These are phyloP conservation scores for Paramarasmius palmivorus DNA, from an alignment of 1,284 basidiomycete species.

Conservation along the genomic window DNA sequence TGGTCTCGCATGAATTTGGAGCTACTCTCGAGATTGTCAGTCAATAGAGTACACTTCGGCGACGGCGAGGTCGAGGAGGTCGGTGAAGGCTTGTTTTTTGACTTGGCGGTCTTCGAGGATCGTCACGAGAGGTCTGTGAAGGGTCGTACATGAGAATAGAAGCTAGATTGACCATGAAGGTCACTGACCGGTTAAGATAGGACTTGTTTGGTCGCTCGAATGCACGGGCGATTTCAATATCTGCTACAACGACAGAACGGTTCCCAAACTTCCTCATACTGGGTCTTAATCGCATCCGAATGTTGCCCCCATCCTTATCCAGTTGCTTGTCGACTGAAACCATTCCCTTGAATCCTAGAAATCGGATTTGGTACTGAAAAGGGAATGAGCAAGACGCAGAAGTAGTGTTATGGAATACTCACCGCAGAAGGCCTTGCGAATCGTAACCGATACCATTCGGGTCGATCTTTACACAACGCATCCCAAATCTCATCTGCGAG, in stretches of 20 bases:
- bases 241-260: slow-evolving; percentile 40
- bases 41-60: slow-evolving; percentile 54
- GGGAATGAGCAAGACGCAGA: slow-evolving; percentile 1
- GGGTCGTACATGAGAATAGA: neutral
- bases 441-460: slow-evolving; percentile 28
- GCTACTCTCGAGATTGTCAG: slow-evolving; percentile 48
- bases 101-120: slow-evolving; percentile 69
- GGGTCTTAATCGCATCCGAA: slow-evolving; percentile 60
- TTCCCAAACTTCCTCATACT: slow-evolving; percentile 79
- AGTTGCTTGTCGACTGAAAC: slow-evolving; percentile 63
- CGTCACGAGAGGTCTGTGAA: slow-evolving; percentile 62
- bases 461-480: slow-evolving; percentile 46
- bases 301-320: slow-evolving; percentile 32
- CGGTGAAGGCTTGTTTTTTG: slow-evolving; percentile 49
- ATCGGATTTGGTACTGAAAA: slow-evolving; percentile 70
- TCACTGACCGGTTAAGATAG: slow-evolving; percentile 62
- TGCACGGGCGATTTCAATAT: slow-evolving; percentile 69
- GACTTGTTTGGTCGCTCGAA: slow-evolving; percentile 57
- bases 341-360: slow-evolving; percentile 78
- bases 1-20: slow-evolving; percentile 47
- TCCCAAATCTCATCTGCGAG: slow-evolving; percentile 61
- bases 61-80: slow-evolving; percentile 56
- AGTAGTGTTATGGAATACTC: slow-evolving; percentile 25
- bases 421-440: slow-evolving; percentile 59
- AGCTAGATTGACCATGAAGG: neutral